Evolutionary conservation across 768 basidiomycete genomes (phyloP).

Genomic region (Dioszegia aurantiaca): DNA sequence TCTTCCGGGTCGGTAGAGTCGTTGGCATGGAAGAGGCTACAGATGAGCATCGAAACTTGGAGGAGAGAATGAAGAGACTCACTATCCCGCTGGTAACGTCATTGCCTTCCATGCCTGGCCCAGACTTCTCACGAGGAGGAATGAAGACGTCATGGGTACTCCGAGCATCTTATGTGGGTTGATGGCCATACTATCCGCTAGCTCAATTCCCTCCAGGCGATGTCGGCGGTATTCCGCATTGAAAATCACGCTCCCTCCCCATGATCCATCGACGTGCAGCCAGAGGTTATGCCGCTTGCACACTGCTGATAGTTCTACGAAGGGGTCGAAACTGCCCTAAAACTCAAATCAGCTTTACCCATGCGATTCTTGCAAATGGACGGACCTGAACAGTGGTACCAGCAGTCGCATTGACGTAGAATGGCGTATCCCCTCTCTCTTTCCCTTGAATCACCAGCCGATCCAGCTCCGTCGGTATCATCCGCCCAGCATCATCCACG

Average conservation of each 20-base stretch:
- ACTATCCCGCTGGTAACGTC: conserved; percentile 36
- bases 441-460: conserved; percentile 16
- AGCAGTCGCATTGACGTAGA: conserved; percentile 39
- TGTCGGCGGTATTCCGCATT: conserved; percentile 9
- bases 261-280: conserved; percentile 37
- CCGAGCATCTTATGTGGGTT: conserved; percentile 39
- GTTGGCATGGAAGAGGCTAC: conserved; percentile 29
- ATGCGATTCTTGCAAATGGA: too few species aligned
- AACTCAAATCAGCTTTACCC: too few species aligned
- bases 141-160: conserved; percentile 31
- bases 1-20: conserved; percentile 19
- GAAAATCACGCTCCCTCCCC: conserved; percentile 36
- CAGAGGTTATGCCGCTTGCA: conserved; percentile 26
- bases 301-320: conserved; percentile 23
- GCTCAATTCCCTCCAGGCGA: conserved; percentile 23
- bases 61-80: conserved; percentile 14
- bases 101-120: conserved; percentile 24
- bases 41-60: background rate
- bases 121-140: conserved; percentile 32
- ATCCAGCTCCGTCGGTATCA: conserved; percentile 21
- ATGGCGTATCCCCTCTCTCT: conserved; percentile 24
- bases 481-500: conserved; percentile 21
- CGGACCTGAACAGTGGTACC: conserved; percentile 33
- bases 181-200: conserved; percentile 28
- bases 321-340: conserved; percentile 22